These are phyloP conservation scores for Acorus gramineus DNA, from an alignment of 106 monocot species.

Conservation along the genomic window DNA sequence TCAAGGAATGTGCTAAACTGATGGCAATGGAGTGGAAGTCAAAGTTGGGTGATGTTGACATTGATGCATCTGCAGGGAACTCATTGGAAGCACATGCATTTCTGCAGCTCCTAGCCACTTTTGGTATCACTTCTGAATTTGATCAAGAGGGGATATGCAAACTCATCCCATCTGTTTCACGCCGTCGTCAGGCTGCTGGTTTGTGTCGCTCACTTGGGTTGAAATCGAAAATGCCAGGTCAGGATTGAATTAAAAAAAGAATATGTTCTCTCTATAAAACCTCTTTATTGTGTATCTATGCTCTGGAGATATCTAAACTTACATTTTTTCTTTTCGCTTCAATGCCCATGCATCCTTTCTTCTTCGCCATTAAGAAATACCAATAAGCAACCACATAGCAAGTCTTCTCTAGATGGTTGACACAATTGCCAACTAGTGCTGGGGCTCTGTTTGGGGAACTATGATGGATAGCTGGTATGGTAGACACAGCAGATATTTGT, in stretches of 20 bases:
- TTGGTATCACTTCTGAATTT: slow-evolving; percentile 55
- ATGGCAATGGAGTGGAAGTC: slow-evolving; percentile 70
- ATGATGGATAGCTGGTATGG: no score
- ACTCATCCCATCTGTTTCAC: slow-evolving; percentile 67
- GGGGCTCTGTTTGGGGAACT: no score
- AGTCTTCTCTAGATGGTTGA: no score
- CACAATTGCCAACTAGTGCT: no score
- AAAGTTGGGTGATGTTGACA: slow-evolving; percentile 58
- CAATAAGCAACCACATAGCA: no score
- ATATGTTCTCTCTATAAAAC: no score
- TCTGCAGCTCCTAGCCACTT: slow-evolving; percentile 85
- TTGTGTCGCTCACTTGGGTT: slow-evolving; percentile 68
- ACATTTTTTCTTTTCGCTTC: no score
- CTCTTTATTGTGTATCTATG: no score
- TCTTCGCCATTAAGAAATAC: not conserved
- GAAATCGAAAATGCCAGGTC: slow-evolving; percentile 69
- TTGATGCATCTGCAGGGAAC: slow-evolving; percentile 57
- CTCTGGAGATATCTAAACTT: no score
- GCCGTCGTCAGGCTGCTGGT: slow-evolving; percentile 65
- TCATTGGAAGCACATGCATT: slow-evolving; percentile 86
- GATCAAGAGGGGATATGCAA: slow-evolving; percentile 58
- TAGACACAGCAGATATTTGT: no score
- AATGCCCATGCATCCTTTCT: not conserved
- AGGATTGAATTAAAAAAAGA: slow-evolving; percentile 3
- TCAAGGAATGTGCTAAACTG: slow-evolving; percentile 49